A percentile compares a stretch with the other conserved stretches of the same genome.
These are phyloP conservation scores for Halenospora varia DNA, from an alignment of 495 filamentous ascomycete species.

Conservation along the genomic window DNA sequence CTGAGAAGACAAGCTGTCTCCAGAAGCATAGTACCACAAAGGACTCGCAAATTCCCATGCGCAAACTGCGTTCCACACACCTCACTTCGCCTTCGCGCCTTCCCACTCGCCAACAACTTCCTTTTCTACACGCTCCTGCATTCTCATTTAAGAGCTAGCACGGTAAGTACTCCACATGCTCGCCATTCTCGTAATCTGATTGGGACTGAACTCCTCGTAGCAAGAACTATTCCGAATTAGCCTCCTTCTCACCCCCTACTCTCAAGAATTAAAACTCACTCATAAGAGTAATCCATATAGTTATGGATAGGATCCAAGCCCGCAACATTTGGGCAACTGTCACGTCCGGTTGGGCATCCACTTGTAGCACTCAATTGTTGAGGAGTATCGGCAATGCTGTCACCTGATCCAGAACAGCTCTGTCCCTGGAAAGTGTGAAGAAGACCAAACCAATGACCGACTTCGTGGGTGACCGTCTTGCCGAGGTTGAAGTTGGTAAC, in stretches of 20 bases:
- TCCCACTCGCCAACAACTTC: no score
- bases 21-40: no score
- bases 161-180: conserved; percentile 40
- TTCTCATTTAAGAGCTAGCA: no score
- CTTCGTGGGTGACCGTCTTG: conserved; percentile 58
- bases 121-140: no score
- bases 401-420: conserved; percentile 49
- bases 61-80: no score
- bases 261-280: conserved; percentile 32
- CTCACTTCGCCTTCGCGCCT: no score
- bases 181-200: conserved; percentile 41
- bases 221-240: conserved; percentile 28
- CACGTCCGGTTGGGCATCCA: conserved; percentile 53
- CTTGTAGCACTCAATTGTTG: conserved; percentile 45
- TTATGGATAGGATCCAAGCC: conserved; percentile 59
- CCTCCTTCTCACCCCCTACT: not conserved
- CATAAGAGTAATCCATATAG: conserved; percentile 61
- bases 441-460: conserved; percentile 63
- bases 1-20: no score
- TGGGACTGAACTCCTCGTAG: conserved; percentile 42
- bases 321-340: conserved; percentile 44
- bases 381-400: conserved; percentile 56
- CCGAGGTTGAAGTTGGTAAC: conserved; percentile 52
- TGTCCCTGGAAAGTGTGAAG: conserved; percentile 64
- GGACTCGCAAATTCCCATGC: no score